A percentile compares a stretch with the other conserved stretches of the same genome.
Evolutionary conservation across 2,329 filamentous ascomycete species (phyloP).

Genomic region (Ophiocordyceps camponoti-leonardi): DNA sequence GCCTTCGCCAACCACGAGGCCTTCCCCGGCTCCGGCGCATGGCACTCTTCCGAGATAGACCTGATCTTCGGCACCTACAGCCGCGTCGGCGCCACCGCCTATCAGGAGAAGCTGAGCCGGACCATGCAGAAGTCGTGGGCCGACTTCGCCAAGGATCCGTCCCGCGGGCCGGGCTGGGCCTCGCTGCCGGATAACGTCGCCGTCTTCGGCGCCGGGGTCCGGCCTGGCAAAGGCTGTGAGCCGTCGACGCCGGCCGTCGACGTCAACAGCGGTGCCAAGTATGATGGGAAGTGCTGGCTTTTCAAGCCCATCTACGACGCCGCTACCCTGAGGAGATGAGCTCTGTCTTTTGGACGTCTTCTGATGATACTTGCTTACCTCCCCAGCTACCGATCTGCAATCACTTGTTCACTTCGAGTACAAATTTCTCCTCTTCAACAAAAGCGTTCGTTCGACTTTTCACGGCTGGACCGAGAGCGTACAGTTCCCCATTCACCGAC

Average conservation of each 20-base stretch:
- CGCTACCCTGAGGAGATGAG: not conserved
- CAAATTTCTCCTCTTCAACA: no score
- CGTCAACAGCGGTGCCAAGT: not conserved
- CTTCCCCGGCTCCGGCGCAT: constrained; percentile 17
- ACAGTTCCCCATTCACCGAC: no score
- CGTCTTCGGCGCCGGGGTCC: constrained; percentile 9
- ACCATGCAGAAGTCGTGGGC: constrained; percentile 13
- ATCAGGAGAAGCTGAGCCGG: constrained; percentile 6
- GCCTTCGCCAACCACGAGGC: constrained; percentile 28
- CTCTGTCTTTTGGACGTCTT: not conserved
- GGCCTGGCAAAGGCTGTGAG: not conserved
- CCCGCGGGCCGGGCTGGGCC: constrained; percentile 9
- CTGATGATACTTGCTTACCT: not conserved
- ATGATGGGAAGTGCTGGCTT: not conserved
- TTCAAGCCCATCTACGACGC: not conserved
- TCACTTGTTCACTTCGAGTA: no score
- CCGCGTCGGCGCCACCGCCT: constrained; percentile 4
- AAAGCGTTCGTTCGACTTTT: no score
- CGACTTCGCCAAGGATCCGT: constrained; percentile 10
- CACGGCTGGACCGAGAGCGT: no score
- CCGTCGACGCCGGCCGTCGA: not conserved
- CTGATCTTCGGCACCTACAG: constrained; percentile 23
- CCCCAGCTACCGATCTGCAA: no score
- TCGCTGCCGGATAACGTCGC: constrained; percentile 6
- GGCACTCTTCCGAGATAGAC: constrained; percentile 27